phyloP scores from a whole-genome alignment of 805 yeast genomes.

The Sugiyamaella floridensis region DNA sequence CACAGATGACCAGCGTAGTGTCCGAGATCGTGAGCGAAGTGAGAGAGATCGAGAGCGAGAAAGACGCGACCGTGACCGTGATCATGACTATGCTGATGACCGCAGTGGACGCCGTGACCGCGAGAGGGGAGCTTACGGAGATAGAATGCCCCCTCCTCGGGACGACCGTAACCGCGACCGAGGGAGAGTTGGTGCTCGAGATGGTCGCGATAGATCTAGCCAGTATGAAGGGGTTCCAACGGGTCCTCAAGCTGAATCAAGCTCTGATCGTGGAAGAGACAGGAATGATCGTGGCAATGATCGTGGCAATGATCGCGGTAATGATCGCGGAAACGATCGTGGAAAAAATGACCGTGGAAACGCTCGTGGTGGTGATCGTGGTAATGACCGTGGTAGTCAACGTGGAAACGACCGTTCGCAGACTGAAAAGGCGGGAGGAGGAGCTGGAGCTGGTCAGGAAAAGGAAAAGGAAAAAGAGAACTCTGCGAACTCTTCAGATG shows the following conservation, averaged over 20 bases:
- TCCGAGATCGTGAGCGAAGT: conserved; percentile 8
- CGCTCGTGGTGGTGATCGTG: too few relatives aligned
- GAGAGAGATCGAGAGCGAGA: conserved; percentile 16
- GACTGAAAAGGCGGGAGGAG: too few relatives aligned
- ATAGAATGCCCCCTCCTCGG: background rate
- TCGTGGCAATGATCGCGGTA: too few relatives aligned
- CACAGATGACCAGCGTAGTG: conserved; percentile 2
- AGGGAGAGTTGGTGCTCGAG: background rate
- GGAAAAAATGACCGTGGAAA: too few relatives aligned
- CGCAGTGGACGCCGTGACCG: background rate
- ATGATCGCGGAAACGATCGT: too few relatives aligned
- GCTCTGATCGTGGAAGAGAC: background rate
- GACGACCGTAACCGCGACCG: background rate
- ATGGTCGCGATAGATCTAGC: background rate
- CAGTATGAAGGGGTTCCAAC: background rate
- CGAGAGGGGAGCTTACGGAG: background rate
- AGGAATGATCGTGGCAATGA: background rate
- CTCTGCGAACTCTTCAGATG: background rate
- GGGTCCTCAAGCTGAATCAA: background rate
- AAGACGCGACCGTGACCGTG: conserved; percentile 8
- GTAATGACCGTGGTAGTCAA: too few relatives aligned
- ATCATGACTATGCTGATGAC: conserved; percentile 7
- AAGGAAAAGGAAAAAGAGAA: too few relatives aligned
- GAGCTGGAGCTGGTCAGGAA: too few relatives aligned
- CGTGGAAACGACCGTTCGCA: background rate